Evolutionary conservation across 805 yeast species (phyloP), one percentile per base, ranked within the genome.

Genomic region (Cyberlindnera mycetangii): DNA sequence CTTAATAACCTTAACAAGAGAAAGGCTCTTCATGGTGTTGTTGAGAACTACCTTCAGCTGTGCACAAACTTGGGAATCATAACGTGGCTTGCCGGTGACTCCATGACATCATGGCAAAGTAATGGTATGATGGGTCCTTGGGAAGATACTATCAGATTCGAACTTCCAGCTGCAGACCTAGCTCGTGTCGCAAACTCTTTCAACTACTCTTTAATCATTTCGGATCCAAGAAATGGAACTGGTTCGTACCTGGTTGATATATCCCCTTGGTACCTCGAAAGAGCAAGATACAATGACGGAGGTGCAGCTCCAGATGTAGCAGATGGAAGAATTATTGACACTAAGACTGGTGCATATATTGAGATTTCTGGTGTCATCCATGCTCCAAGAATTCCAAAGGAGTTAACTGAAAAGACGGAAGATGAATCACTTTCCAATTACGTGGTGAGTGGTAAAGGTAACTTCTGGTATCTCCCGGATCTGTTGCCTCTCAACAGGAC

Each of bases 271-370:
- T 76, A 65, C 53, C 65, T 75, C 45, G 73, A 76, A 53, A 70
- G 83, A 37, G 69, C 69, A 1, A 58, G 68, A 28, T 70, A 73
- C 31, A 75, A 77, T 50, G 74, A 75, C 44, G 74, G 72, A 39
- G 62, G 68, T 47, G 65, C 69, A 12, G 57, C 79, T 48, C 70
- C 75, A 48, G 64, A 78, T 63, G 46, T 53, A 5, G 52, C 65
- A 17, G 81, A 77, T 55, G 74, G 81, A 8, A 69, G 85, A 49
- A 77, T 81, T 55, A 76, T 81, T 44, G 87, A 81, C 56, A 68
- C 72, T 14, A 74, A 75, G 44, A 73, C 82, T 2, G 87, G 87
- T 9, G 58, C 72, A 10, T 81, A 77, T 54, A 68, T 81, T 43
- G 85, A 81, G 53, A 69, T 81, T 42, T 73, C 78, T 3, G 88